Conservation (phyloP, 345 rosid species). For the Eucalyptus paniculata region DNA sequence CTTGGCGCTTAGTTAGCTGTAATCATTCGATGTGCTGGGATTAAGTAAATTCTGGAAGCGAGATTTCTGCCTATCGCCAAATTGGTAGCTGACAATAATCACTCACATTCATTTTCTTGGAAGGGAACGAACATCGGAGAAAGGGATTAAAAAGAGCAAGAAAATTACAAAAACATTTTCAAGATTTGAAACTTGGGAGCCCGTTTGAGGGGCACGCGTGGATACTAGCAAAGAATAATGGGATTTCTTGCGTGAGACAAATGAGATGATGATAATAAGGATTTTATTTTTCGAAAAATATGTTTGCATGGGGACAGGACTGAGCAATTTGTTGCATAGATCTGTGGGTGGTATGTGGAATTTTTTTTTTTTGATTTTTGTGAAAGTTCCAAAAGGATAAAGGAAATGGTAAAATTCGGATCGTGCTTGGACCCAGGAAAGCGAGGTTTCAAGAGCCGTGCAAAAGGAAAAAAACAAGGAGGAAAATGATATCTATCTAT, state of each 20-base stretch:
- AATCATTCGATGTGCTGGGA: neutral
- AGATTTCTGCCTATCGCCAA: neutral
- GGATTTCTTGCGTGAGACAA: neutral
- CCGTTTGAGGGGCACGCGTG: neutral
- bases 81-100: neutral
- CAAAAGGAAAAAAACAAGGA: neutral
- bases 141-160: neutral
- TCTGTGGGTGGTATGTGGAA: neutral
- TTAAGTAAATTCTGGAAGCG: neutral
- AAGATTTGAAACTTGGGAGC: neutral
- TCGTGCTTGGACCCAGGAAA: neutral
- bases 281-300: neutral
- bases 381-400: neutral
- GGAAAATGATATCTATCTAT: neutral
- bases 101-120: neutral
- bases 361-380: neutral
- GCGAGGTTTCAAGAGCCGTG: neutral
- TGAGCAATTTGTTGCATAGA: neutral
- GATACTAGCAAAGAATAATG: neutral
- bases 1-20: neutral
- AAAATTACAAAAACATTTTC: neutral
- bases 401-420: neutral
- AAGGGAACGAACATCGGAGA: neutral
- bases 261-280: neutral
- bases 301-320: neutral